Evolutionary conservation across 1,139 yeast genomes (phyloP).

Genomic region (Candida labiduridarum): DNA sequence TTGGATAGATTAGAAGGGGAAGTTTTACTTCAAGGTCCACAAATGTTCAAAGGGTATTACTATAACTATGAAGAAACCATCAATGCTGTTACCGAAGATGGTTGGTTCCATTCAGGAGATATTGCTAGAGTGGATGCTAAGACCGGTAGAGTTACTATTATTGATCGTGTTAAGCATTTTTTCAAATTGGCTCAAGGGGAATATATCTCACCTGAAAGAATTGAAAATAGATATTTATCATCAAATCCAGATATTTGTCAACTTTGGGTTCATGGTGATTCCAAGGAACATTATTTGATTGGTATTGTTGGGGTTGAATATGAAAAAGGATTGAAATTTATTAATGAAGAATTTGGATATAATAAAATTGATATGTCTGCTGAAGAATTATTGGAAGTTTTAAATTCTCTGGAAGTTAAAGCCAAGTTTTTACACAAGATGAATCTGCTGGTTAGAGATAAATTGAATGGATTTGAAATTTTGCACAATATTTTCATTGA

Average conservation of each 20-base stretch:
- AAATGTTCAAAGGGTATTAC: constrained; percentile 32
- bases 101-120: constrained; percentile 44
- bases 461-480: constrained; percentile 32
- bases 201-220: constrained; percentile 38
- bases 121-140: constrained; percentile 32
- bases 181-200: constrained; percentile 46
- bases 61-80: constrained; percentile 28
- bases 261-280: constrained; percentile 53
- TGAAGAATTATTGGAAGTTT: constrained; percentile 25
- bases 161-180: constrained; percentile 43
- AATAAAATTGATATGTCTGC: constrained; percentile 11
- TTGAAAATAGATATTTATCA: constrained; percentile 35
- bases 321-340: constrained; percentile 22
- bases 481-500: constrained; percentile 38
- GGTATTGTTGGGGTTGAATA: constrained; percentile 59
- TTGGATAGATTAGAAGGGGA: constrained; percentile 31
- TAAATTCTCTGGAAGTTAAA: constrained; percentile 31
- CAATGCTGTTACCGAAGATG: constrained; percentile 23
- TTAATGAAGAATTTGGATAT: constrained; percentile 21
- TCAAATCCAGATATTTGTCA: constrained; percentile 31
- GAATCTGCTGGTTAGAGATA: constrained; percentile 25
- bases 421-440: constrained; percentile 23
- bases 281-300: constrained; percentile 56
- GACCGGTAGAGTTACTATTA: constrained; percentile 29
- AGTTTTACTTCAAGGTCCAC: constrained; percentile 34